These are phyloP conservation scores for Bassia scoparia DNA, from an alignment of 148 eudicot genomes.

Conservation along the genomic window DNA sequence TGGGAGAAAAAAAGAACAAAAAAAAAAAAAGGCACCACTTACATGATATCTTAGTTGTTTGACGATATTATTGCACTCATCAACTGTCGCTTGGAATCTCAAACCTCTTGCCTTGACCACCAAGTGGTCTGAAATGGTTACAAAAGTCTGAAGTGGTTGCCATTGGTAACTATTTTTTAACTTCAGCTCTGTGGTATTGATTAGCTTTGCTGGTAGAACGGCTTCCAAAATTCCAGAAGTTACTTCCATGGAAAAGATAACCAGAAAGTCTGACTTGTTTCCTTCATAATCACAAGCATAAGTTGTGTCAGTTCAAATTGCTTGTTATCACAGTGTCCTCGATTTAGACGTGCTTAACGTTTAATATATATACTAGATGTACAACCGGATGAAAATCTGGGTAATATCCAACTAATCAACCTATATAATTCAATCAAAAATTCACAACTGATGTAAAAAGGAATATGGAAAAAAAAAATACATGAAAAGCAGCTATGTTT, in stretches of 20 bases:
- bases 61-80: slow-evolving; percentile 67
- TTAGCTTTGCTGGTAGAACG: slow-evolving; percentile 61
- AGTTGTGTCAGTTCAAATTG: background rate
- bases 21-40: slow-evolving; percentile 23
- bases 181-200: slow-evolving; percentile 74
- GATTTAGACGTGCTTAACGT: background rate
- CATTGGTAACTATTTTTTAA: slow-evolving; percentile 58
- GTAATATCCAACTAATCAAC: no score
- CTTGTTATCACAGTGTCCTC: background rate
- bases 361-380: background rate
- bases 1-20: background rate
- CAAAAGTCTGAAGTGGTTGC: slow-evolving; percentile 90
- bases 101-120: slow-evolving; percentile 71
- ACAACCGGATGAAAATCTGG: background rate
- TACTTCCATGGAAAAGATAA: slow-evolving; percentile 77
- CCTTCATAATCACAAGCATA: slow-evolving; percentile 39
- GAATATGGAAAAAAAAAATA: no score
- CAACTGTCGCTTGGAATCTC: slow-evolving; percentile 63
- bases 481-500: no score
- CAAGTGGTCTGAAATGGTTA: slow-evolving; percentile 71
- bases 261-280: slow-evolving; percentile 54
- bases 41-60: slow-evolving; percentile 64
- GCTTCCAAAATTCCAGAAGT: slow-evolving; percentile 64
- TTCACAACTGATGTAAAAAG: no score
- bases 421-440: no score